phyloP scores from a whole-genome alignment of 495 filamentous ascomycete genomes.

The Penicillium riverlandense region DNA sequence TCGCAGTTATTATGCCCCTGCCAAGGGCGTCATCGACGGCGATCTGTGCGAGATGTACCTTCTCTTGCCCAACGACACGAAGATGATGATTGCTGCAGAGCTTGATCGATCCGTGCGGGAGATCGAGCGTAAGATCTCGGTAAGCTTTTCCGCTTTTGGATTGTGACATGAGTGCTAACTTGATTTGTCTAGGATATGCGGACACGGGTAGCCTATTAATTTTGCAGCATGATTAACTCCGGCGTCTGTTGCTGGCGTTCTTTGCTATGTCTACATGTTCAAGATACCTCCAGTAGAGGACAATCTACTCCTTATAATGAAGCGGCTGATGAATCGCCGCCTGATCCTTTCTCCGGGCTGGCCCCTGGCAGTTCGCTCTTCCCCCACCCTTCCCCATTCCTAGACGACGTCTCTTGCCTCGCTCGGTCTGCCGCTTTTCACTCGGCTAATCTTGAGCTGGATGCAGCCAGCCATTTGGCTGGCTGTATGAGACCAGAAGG shows the following conservation, averaged over 20 bases:
- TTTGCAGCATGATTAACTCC: slow-evolving; percentile 6
- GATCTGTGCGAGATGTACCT: slow-evolving; percentile 92
- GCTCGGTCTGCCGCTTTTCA: slow-evolving; percentile 40
- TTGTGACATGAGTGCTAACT: slow-evolving; percentile 10
- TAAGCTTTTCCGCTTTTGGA: slow-evolving; percentile 32
- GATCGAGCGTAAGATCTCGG: slow-evolving; percentile 92
- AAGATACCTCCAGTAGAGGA: slow-evolving; percentile 16
- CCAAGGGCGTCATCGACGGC: slow-evolving; percentile 96
- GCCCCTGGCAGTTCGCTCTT: neutral
- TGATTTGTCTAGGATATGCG: slow-evolving; percentile 64
- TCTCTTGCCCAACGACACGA: slow-evolving; percentile 72
- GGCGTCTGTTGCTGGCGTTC: slow-evolving; percentile 19
- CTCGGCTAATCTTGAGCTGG: slow-evolving; percentile 52
- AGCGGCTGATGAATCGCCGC: no score
- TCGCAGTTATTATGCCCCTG: slow-evolving; percentile 90
- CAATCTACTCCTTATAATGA: no score
- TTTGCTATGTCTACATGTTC: slow-evolving; percentile 12
- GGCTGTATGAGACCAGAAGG: slow-evolving; percentile 45
- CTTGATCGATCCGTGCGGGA: slow-evolving; percentile 84
- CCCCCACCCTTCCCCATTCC: neutral
- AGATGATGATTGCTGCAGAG: slow-evolving; percentile 90
- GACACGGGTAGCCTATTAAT: slow-evolving; percentile 75
- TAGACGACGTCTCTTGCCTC: slow-evolving; percentile 43
- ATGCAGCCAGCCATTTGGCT: slow-evolving; percentile 27
- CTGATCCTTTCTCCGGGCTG: no score